phyloP scores from a whole-genome alignment of 257 asterid genomes.

The Forsythia viridissima region DNA sequence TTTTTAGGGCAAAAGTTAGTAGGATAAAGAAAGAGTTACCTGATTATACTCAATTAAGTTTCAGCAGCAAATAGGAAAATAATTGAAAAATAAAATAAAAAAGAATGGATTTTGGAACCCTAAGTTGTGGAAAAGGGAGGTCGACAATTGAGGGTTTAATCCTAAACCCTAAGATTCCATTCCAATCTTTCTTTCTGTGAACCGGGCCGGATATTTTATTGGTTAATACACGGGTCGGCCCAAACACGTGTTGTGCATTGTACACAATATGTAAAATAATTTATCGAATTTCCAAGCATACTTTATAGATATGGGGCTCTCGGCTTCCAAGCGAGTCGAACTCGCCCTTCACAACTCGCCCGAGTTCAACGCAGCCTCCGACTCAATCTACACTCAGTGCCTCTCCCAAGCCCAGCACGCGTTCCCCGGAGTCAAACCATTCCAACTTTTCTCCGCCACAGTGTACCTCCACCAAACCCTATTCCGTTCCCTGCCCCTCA shows the following conservation, averaged over 20 bases:
- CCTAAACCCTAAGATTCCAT: not conserved
- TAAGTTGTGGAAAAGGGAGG: not conserved
- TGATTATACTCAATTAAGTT: not conserved
- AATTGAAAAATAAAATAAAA: not conserved
- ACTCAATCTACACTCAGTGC: slow-evolving; percentile 52
- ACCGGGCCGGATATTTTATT: not conserved
- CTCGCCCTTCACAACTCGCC: slow-evolving; percentile 45
- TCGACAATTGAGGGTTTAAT: not conserved
- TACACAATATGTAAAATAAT: not conserved
- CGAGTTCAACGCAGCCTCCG: slow-evolving; percentile 69
- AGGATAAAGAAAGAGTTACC: not conserved
- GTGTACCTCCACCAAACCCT: slow-evolving; percentile 66
- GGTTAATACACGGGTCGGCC: not conserved
- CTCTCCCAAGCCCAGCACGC: slow-evolving; percentile 70
- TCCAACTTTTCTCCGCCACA: slow-evolving; percentile 72
- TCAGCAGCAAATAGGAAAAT: not conserved
- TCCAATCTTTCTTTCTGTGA: not conserved
- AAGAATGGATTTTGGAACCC: not conserved
- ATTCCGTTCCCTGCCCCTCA: slow-evolving; percentile 41
- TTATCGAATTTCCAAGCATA: not conserved
- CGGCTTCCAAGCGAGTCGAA: slow-evolving; percentile 69
- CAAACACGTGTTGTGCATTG: not conserved
- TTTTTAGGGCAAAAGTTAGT: not conserved
- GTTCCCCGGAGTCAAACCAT: slow-evolving; percentile 69
- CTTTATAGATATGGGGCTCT: slow-evolving; percentile 47